These are phyloP conservation scores for Trichoderma simmonsii DNA, from an alignment of 2,329 filamentous ascomycete genomes.

Conservation along the genomic window DNA sequence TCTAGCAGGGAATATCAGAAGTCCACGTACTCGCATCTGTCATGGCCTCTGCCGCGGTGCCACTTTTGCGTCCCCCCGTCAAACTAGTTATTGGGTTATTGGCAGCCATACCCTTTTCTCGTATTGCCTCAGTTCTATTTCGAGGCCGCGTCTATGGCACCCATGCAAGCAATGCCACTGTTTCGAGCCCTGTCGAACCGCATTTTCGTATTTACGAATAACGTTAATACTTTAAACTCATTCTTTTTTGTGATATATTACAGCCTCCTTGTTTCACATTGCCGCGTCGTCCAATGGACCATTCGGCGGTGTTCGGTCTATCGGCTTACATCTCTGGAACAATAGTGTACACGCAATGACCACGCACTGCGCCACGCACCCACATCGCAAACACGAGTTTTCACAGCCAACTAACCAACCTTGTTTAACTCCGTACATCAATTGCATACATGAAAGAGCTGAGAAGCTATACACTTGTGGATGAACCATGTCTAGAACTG, in stretches of 20 bases:
- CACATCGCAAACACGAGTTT: conserved; percentile 3
- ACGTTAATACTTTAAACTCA: not conserved
- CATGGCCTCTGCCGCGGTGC: not conserved
- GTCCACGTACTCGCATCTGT: not conserved
- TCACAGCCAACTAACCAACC: not conserved
- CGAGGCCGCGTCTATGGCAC: not conserved
- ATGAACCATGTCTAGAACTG: not conserved
- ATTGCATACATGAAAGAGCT: not conserved
- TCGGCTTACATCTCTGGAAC: not conserved
- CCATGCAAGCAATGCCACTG: not conserved
- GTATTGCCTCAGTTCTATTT: not conserved
- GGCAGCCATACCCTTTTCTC: not conserved
- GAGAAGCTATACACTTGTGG: not conserved
- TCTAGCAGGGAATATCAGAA: not conserved
- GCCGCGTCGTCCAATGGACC: not conserved
- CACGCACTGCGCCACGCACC: conserved; percentile 5
- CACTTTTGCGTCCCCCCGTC: not conserved
- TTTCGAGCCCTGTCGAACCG: not conserved
- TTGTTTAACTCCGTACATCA: not conserved
- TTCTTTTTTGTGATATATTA: not conserved
- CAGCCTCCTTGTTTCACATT: not conserved
- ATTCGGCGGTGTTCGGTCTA: not conserved
- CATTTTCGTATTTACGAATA: not conserved
- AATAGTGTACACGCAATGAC: not conserved
- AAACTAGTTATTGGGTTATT: not conserved